These are phyloP conservation scores for Saccharomyces hybrid DNA, from an alignment of 1,139 yeast species.

Conservation along the genomic window DNA sequence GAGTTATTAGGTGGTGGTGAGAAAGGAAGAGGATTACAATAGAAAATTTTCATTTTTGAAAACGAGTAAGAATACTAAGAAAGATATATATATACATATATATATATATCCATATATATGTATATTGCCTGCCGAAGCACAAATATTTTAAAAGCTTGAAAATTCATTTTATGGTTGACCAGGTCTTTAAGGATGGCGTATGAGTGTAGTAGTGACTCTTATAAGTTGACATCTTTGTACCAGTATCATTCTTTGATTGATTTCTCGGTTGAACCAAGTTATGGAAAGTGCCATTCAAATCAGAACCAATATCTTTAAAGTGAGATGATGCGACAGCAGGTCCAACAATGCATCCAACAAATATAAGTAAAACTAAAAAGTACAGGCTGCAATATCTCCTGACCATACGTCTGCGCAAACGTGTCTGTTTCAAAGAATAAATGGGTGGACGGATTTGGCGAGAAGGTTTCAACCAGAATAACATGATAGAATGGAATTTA, in stretches of 20 bases:
- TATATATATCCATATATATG: conserved; percentile 2
- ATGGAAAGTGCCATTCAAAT: conserved; percentile 43
- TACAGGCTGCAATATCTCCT: conserved; percentile 83
- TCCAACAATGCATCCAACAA: conserved; percentile 73
- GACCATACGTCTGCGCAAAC: conserved; percentile 97
- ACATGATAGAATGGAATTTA: conserved; percentile 95
- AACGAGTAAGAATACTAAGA: neutral
- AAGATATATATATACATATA: neutral
- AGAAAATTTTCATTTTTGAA: neutral
- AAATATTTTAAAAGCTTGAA: neutral
- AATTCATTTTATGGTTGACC: conserved; percentile 53
- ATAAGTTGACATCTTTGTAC: conserved; percentile 44
- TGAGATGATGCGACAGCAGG: conserved; percentile 73
- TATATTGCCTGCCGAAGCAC: neutral
- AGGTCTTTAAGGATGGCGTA: conserved; percentile 26
- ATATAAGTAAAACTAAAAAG: conserved; percentile 59
- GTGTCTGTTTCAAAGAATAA: conserved; percentile 92
- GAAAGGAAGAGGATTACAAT: neutral
- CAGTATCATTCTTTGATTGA: conserved; percentile 75
- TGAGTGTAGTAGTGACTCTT: conserved; percentile 47
- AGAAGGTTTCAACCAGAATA: conserved; percentile 43
- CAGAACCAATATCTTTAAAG: conserved; percentile 31
- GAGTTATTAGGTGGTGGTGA: neutral
- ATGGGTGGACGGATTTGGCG: conserved; percentile 79
- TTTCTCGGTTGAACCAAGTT: conserved; percentile 89